These are phyloP conservation scores for Metarhizium rileyi DNA, from an alignment of 2,329 filamentous ascomycete species.

Conservation along the genomic window DNA sequence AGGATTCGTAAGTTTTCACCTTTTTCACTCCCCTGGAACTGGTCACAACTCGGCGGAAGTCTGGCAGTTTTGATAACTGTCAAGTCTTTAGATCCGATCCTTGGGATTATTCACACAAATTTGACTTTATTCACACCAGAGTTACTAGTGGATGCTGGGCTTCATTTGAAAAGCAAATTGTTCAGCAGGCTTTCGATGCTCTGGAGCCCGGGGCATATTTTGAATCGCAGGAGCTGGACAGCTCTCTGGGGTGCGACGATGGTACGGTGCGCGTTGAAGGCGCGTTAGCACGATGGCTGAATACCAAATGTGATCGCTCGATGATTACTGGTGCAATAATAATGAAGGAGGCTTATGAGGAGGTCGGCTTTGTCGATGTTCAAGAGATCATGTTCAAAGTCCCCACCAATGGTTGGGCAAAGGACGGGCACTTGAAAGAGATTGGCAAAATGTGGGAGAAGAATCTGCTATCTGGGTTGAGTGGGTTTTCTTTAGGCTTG, in stretches of 20 bases:
- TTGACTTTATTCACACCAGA: slow-evolving; percentile 46
- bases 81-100: slow-evolving; percentile 29
- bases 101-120: slow-evolving; percentile 43
- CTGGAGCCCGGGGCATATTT: slow-evolving; percentile 44
- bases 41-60: not conserved
- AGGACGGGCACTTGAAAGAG: slow-evolving; percentile 31
- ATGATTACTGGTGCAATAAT: slow-evolving; percentile 22
- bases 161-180: slow-evolving; percentile 37
- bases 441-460: slow-evolving; percentile 36
- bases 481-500: slow-evolving; percentile 32
- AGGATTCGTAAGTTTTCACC: slow-evolving; percentile 40
- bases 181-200: slow-evolving; percentile 40
- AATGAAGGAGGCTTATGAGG: slow-evolving; percentile 28
- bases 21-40: not conserved
- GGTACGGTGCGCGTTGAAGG: slow-evolving; percentile 29
- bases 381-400: slow-evolving; percentile 42
- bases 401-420: slow-evolving; percentile 45
- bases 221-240: slow-evolving; percentile 41
- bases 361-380: slow-evolving; percentile 46
- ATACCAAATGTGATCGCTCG: slow-evolving; percentile 28
- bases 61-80: not conserved
- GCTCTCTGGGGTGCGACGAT: slow-evolving; percentile 33
- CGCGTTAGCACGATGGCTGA: slow-evolving; percentile 29
- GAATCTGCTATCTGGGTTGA: slow-evolving; percentile 33
- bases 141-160: slow-evolving; percentile 40